phyloP scores from a whole-genome alignment of 495 filamentous ascomycete genomes.

The Astrothelium macrocarpum region DNA sequence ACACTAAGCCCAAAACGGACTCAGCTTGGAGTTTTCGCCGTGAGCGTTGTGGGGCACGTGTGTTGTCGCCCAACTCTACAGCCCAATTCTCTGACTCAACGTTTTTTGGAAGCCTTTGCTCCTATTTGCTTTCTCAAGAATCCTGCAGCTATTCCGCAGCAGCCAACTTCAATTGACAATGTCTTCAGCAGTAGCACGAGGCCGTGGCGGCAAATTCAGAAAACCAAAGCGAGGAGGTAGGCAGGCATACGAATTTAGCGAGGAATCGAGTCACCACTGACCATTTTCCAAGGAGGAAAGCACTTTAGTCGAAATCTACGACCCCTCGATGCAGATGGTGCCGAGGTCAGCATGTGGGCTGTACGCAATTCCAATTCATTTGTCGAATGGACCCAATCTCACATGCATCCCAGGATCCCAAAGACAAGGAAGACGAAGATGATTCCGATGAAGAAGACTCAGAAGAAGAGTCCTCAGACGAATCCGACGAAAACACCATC shows the following conservation, averaged over 20 bases:
- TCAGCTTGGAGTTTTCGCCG: conserved; percentile 9
- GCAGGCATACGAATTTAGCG: conserved; percentile 21
- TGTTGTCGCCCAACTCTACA: background rate
- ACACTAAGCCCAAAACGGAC: conserved; percentile 8
- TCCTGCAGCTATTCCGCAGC: too few relatives aligned
- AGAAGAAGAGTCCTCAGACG: conserved; percentile 35
- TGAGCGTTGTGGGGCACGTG: conserved; percentile 11
- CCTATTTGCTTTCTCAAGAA: too few relatives aligned
- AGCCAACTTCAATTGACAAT: too few relatives aligned
- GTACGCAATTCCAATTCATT: conserved; percentile 36
- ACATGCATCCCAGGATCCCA: conserved; percentile 38
- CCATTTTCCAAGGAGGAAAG: conserved; percentile 62
- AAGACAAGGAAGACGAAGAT: conserved; percentile 34
- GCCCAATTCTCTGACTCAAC: background rate
- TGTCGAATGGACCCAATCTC: conserved; percentile 3
- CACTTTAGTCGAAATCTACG: conserved; percentile 84
- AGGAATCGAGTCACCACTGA: conserved; percentile 15
- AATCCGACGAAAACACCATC: conserved; percentile 23
- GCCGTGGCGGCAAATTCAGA: conserved; percentile 84
- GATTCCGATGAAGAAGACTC: conserved; percentile 31
- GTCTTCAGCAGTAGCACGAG: conserved; percentile 35
- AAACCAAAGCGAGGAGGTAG: conserved; percentile 87
- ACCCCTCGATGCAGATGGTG: conserved; percentile 78
- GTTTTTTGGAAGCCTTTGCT: too few relatives aligned
- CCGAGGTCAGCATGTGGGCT: conserved; percentile 65